Evolutionary conservation across 1,284 basidiomycete genomes (phyloP), one percentile per base, ranked within the genome.

Genomic region (Ustilago esculenta): DNA sequence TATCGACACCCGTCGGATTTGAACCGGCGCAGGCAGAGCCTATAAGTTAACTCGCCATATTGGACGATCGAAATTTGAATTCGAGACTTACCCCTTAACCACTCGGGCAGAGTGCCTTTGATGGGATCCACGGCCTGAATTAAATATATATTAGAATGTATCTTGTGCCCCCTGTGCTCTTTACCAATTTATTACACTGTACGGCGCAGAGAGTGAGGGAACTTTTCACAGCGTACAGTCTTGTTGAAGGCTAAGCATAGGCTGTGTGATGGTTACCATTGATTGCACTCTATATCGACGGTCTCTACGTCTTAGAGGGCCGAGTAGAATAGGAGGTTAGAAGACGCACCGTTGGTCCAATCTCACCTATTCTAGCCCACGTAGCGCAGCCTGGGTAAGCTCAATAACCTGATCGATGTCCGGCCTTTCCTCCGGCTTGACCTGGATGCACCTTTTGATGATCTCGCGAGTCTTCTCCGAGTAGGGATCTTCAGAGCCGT

Each of bases 391-490:
- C 18, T 68, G 44, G 1, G 72, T 74, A 14, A 73, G 18, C 23
- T 53, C 65, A 18, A 80, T 70, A 15, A 81, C 61, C 46, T 67
- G 53, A 15, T 79, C 76, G 44, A 81, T 77, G 15, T 53, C 50
- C 8, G 80, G 76, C 4, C 80, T 46, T 27, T 72, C 53, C 18
- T 68, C 56, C 0, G 80, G 75, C 41, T 82, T 75, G 25, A 72
- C 54, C 33, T 63, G 60, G 5, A 82, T 63, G 43, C 79, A 80
- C 27, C 67, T 35, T 44, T 59, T 41, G 44, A 82, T 76, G 20
- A 82, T 58, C 34, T 76, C 59, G 46, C 77, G 55, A 18, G 72
- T 60, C 43, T 71, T 73, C n/a, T 74, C 69, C 39, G 72, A 73
- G 40, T 80, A 80, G 21, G 58, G 55, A 48, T 75, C 73, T 10